Evolutionary conservation across 768 basidiomycete genomes (phyloP), one percentile per base, ranked within the genome.

Genomic region (Agrocybe chaxingu): DNA sequence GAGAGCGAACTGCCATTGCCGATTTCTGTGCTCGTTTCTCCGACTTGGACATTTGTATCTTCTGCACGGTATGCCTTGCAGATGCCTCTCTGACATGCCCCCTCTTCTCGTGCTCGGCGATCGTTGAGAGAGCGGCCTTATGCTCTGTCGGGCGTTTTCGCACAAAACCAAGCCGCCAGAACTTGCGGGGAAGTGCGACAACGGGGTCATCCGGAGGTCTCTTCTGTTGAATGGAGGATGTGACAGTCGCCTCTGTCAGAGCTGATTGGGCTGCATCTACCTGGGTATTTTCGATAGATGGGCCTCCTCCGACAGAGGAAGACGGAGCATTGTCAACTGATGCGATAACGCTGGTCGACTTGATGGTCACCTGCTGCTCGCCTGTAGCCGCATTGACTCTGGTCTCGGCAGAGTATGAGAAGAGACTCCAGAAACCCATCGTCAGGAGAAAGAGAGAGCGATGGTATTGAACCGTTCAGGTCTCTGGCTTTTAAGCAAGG

Each of bases 11-110:
- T 39, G 81, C 64, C 46, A 78, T 52, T 2, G 90, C 90, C 13
- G 79, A 82, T 53, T 83, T 73, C 58, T 78, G 77, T 13, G 87
- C 86, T 3, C 77, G 77, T 61, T 75, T 83, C 45, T 87, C 79
- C 6, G 81, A 73, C 36, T 64, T 73, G 8, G 76, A 70, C 4
- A 60, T 24, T 12, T 56, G 50, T 2, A 38, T 31, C 39, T 54
- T 57, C 43, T 52, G 49, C 18, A n/a, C 35, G 41, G 53, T 42
- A 42, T 52, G 48, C 42, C 49, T 55, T 7, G 42, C 42, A 18
- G 54, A 48, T 16, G 52, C 50, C 37, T 56, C 36, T 18, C 19
- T 19, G 18, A 69, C 61, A 50, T 62, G 68, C n/a, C 59, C 57
- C 48, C 70, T 72, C 63, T 74, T 76, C 52, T 70, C 66, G 13